phyloP scores from a whole-genome alignment of 2,329 filamentous ascomycete species.

The Didymella segeticola region DNA sequence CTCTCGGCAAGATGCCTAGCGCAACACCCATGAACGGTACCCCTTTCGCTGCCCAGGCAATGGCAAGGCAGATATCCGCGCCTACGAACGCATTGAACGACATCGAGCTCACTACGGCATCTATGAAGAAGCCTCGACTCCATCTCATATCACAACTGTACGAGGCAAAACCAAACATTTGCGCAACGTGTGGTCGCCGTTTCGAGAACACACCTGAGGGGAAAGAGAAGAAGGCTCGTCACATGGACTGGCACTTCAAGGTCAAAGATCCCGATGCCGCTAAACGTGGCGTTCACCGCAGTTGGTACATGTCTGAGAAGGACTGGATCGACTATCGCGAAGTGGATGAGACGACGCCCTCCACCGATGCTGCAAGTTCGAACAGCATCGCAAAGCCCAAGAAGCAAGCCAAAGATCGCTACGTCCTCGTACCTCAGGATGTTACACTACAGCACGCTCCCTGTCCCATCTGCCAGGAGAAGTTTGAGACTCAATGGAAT shows the following conservation, averaged over 20 bases:
- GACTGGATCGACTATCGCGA: conserved; percentile 92
- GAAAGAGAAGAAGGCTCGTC: conserved; percentile 82
- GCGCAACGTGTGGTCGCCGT: conserved; percentile 87
- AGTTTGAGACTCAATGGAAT: conserved; percentile 90
- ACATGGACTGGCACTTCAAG: conserved; percentile 98
- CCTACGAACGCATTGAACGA: conserved; percentile 54
- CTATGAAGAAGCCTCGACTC: conserved; percentile 77
- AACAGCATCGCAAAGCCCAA: conserved; percentile 50
- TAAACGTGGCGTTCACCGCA: conserved; percentile 86
- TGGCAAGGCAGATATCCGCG: conserved; percentile 37
- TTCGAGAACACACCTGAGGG: conserved; percentile 81
- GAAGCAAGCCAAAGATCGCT: conserved; percentile 68
- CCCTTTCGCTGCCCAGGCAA: conserved; percentile 34
- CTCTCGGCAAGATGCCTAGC: conserved; percentile 35
- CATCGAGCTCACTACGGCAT: conserved; percentile 68
- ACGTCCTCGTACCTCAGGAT: conserved; percentile 84
- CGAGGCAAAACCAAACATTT: conserved; percentile 83
- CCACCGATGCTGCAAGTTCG: conserved; percentile 34
- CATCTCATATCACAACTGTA: conserved; percentile 78
- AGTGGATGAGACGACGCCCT: conserved; percentile 67
- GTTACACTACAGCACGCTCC: conserved; percentile 74
- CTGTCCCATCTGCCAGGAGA: conserved; percentile 95
- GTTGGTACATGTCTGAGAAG: conserved; percentile 94
- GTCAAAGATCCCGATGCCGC: conserved; percentile 88
- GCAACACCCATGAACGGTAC: conserved; percentile 36